Base-by-base conservation (phyloP, 495 filamentous ascomycete species). In the Lindgomyces ingoldianus region DNA sequence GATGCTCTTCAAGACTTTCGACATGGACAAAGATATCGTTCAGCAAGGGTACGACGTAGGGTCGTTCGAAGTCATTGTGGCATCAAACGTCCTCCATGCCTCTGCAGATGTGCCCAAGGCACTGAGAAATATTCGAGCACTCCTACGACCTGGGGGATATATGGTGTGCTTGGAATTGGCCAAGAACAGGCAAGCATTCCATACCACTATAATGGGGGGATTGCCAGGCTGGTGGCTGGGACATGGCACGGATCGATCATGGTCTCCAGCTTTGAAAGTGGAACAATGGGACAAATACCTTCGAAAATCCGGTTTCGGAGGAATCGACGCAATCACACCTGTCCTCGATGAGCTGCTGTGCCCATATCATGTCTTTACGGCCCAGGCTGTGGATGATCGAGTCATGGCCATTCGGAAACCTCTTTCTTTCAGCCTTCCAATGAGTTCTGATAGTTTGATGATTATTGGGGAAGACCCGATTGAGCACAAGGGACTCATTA, bases 1-100 rank as follows among this genome's bases (percentile, higher is more conserved):
- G 44, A 79, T 87, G 39, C 69, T 78, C 0, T 66, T 53, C 27
- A 16, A 24, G 2, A 27, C 19, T 8, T 27, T 66, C 1, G 45
- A 66, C 53, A 46, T 61, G 9, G 57, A 60, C 14, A 41, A 42
- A 48, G 63, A 66, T 45, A 9, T 36, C 11, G 9, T 33, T 19
- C 14, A 60, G 24, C 63, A 66, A 48, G 63, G 63, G 4, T 66
- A 53, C 24, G 30, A 19, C 9, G 46, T 19, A 8, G 9, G 3
- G 1, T 65, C 65, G 0, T 66, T 25, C 39, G 63, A 66, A 11
- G 14, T 66, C 41, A 25, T 66, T 36, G 25, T 66, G 19, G 56
- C 57, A 1, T 66, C 48, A 3, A 29, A 53, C 16, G 56, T 66
- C 1, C 3, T 66, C 4, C 57, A 66, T 30, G 63, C 63, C 22